Evolutionary conservation across 129 eudicot species (phyloP).

Genomic region (Pseudognaphalium luteoalbum): DNA sequence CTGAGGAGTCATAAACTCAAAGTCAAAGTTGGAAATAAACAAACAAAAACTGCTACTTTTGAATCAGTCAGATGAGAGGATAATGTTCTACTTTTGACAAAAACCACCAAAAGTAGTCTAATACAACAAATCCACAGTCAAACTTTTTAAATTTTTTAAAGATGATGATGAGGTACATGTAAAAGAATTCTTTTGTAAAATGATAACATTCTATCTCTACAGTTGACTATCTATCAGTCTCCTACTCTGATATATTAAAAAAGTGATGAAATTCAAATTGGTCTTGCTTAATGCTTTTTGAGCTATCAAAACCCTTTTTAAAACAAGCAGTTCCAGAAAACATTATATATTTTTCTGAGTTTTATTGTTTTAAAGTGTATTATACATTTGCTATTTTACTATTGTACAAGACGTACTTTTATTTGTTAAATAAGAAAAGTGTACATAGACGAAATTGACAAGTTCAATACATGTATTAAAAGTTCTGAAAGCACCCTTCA

Average conservation of each 20-base stretch:
- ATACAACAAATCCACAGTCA: constrained; percentile 28
- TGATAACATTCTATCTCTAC: constrained; percentile 20
- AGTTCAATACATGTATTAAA: too few relatives aligned
- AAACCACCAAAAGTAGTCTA: constrained; percentile 11
- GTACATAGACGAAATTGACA: too few relatives aligned
- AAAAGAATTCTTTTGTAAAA: neutral
- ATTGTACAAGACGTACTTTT: too few relatives aligned
- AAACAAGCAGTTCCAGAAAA: too few relatives aligned
- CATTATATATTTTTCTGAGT: too few relatives aligned
- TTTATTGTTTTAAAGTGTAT: too few relatives aligned
- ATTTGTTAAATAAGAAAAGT: too few relatives aligned
- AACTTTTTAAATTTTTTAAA: neutral
- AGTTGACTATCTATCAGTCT: constrained; percentile 18
- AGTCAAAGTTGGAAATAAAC: constrained; percentile 33
- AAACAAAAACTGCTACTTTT: constrained; percentile 35
- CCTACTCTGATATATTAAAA: neutral
- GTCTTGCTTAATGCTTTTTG: too few relatives aligned
- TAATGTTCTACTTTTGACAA: constrained; percentile 26
- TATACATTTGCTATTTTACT: too few relatives aligned
- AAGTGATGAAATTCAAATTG: constrained; percentile 1
- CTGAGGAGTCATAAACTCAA: neutral
- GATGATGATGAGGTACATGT: neutral
- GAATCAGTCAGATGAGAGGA: constrained; percentile 30
- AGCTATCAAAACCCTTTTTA: too few relatives aligned
- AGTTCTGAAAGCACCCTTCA: too few relatives aligned